A percentile compares a stretch with the other conserved stretches of the same genome.
These are phyloP conservation scores for Cynanchum wilfordii DNA, from an alignment of 257 asterid species.

Conservation along the genomic window DNA sequence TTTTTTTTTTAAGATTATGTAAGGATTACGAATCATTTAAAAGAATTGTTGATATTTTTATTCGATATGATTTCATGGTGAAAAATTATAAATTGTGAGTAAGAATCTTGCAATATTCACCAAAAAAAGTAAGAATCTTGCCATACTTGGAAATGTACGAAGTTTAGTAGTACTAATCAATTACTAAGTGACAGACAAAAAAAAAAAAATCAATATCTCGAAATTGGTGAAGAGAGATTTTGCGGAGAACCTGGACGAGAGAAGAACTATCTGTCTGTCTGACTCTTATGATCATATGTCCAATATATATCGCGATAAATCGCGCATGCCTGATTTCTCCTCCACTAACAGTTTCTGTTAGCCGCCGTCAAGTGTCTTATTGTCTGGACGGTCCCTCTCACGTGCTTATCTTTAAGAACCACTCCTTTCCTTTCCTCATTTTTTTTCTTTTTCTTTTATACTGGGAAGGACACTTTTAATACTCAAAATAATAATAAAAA, in stretches of 20 bases:
- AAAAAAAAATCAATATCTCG: neutral
- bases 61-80: too few relatives aligned
- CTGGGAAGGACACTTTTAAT: too few relatives aligned
- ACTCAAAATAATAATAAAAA: too few relatives aligned
- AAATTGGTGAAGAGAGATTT: neutral
- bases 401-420: conserved; percentile 15
- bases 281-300: too few relatives aligned
- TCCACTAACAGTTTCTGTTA: neutral
- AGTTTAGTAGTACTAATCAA: neutral
- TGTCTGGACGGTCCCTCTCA: conserved; percentile 20
- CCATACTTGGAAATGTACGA: too few relatives aligned
- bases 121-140: too few relatives aligned
- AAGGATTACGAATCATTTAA: too few relatives aligned
- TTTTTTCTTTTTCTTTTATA: too few relatives aligned
- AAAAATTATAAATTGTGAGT: too few relatives aligned
- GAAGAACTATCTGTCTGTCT: neutral
- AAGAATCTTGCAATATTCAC: too few relatives aligned
- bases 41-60: too few relatives aligned
- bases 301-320: conserved; percentile 8
- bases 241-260: conserved; percentile 18
- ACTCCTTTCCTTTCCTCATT: neutral
- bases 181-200: neutral
- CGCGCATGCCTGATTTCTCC: neutral
- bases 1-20: too few relatives aligned
- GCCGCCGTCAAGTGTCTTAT: conserved; percentile 36